phyloP scores from a whole-genome alignment of 257 asterid genomes.

The Capsicum rhomboideum region DNA sequence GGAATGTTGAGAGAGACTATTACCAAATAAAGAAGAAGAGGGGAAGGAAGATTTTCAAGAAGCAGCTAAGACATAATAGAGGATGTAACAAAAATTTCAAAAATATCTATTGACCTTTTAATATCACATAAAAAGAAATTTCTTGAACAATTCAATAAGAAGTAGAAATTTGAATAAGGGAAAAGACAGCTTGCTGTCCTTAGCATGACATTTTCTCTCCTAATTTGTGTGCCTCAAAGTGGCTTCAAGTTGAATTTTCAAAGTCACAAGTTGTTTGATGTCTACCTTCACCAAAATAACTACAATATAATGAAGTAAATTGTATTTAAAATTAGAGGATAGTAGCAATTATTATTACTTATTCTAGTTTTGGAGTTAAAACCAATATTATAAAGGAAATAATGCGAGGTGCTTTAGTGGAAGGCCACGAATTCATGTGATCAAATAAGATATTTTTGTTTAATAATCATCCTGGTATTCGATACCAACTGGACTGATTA shows the following conservation, averaged over 20 bases:
- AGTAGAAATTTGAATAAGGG: background rate
- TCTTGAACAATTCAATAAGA: background rate
- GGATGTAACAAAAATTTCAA: background rate
- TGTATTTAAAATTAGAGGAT: background rate
- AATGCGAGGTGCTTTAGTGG: background rate
- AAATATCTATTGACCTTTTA: background rate
- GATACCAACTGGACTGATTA: background rate
- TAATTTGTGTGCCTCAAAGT: background rate
- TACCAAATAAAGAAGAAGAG: background rate
- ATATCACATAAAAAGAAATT: background rate
- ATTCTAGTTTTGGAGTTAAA: background rate
- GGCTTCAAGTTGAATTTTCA: background rate
- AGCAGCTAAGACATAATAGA: too few relatives aligned
- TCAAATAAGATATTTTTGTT: background rate
- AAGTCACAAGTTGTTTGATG: background rate
- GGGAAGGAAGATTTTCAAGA: too few relatives aligned
- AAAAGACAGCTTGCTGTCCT: background rate
- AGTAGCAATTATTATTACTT: background rate
- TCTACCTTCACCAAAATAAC: constrained; percentile 1
- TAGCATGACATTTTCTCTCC: background rate
- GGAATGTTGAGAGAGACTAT: background rate
- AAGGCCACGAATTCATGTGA: background rate
- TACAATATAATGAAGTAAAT: background rate
- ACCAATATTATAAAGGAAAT: background rate
- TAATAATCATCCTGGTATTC: background rate